A percentile compares a stretch with the other conserved stretches of the same genome.
These are phyloP conservation scores for Ceratobasidium papillatum DNA, from an alignment of 1,284 basidiomycete species.

Conservation along the genomic window DNA sequence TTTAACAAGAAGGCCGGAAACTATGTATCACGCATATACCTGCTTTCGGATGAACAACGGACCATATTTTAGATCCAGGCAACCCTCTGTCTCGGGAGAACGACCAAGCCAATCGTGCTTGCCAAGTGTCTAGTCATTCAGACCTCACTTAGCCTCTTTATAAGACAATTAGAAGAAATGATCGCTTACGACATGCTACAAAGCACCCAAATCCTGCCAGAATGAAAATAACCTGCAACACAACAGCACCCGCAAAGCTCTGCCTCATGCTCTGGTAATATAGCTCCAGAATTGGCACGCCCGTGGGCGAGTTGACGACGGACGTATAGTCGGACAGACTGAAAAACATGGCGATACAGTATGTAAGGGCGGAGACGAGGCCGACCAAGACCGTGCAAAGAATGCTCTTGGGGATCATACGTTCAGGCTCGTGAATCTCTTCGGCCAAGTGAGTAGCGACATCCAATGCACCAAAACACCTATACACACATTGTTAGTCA, in stretches of 20 bases:
- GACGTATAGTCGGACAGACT: slow-evolving; percentile 16
- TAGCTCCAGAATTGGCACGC: slow-evolving; percentile 30
- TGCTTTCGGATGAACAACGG: slow-evolving; percentile 4
- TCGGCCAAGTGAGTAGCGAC: slow-evolving; percentile 37
- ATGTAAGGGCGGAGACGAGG: slow-evolving; percentile 21
- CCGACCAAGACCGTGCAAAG: slow-evolving; percentile 18
- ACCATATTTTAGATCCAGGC: slow-evolving; percentile 38
- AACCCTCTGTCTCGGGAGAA: slow-evolving; percentile 28
- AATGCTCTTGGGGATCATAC: slow-evolving; percentile 35
- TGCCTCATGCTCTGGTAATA: slow-evolving; percentile 23
- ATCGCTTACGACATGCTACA: slow-evolving; percentile 30
- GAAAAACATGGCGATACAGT: slow-evolving; percentile 28
- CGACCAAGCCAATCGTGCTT: slow-evolving; percentile 34
- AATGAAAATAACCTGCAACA: slow-evolving; percentile 12
- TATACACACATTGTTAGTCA: background rate
- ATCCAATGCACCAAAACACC: slow-evolving; percentile 30
- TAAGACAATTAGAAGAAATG: no score
- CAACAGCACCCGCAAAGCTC: slow-evolving; percentile 12
- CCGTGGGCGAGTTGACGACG: background rate
- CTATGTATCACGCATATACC: background rate
- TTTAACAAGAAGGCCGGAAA: background rate
- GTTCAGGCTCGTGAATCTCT: slow-evolving; percentile 36
- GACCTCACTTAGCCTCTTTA: background rate
- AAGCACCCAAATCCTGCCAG: slow-evolving; percentile 30
- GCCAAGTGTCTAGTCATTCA: slow-evolving; percentile 35